Percentiles rank a stretch among this genome's conserved stretches.
These are phyloP conservation scores for Chlamydomonas sphaeroides DNA, from an alignment of 139 green algal species.

Conservation along the genomic window DNA sequence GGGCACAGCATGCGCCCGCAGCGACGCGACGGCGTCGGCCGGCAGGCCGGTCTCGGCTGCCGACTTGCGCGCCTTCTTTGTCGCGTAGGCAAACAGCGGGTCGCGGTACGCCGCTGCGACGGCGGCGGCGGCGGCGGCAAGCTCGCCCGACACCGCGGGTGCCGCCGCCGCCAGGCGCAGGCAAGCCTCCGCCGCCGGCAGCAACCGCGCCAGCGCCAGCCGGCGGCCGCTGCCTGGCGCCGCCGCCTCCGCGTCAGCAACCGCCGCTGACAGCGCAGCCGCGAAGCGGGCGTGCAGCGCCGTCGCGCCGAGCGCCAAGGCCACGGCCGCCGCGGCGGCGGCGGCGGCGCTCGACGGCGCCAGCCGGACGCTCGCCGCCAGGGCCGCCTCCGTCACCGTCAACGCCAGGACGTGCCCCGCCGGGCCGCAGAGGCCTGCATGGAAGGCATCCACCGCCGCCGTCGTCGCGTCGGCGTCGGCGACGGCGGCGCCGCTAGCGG, in stretches of 20 bases:
- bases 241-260: slow-evolving; percentile 14
- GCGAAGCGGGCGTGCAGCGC: slow-evolving; percentile 6
- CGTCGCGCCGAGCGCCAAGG: background rate
- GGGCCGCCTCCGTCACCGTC: background rate
- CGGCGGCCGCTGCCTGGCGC: slow-evolving; percentile 13
- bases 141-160: background rate
- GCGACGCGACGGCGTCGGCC: background rate
- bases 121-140: background rate
- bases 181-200: slow-evolving; percentile 17
- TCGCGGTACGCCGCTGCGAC: slow-evolving; percentile 8
- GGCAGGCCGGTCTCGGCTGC: background rate
- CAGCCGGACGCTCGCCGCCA: background rate
- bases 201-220: slow-evolving; percentile 20
- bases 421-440: background rate
- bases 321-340: background rate
- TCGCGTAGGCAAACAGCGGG: slow-evolving; percentile 49
- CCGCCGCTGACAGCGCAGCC: background rate
- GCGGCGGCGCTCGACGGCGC: slow-evolving; percentile 7
- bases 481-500: background rate
- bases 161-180: background rate
- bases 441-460: background rate
- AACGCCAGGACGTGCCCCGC: background rate
- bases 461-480: background rate
- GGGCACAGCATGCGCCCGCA: slow-evolving; percentile 1
- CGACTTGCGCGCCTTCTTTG: slow-evolving; percentile 35